phyloP scores from a whole-genome alignment of 2,329 filamentous ascomycete genomes.

The Macrophomina phaseolina region DNA sequence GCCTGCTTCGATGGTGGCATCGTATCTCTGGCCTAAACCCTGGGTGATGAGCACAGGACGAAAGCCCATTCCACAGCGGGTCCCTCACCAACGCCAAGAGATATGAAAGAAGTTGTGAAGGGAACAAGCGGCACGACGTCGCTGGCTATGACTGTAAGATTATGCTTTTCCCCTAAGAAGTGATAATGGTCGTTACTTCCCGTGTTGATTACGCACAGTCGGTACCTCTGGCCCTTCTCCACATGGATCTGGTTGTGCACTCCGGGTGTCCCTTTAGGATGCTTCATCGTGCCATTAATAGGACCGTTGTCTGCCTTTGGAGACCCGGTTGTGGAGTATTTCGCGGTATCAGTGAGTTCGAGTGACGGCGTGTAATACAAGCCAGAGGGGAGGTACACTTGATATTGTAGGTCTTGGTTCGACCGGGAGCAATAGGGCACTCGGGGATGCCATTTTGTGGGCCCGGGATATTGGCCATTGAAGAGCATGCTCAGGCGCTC shows the following conservation, averaged over 20 bases:
- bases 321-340: slow-evolving; percentile 8
- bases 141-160: slow-evolving; percentile 42
- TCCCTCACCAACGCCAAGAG: slow-evolving; percentile 28
- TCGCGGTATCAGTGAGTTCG: neutral
- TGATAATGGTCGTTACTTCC: slow-evolving; percentile 46
- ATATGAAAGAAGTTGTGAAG: slow-evolving; percentile 38
- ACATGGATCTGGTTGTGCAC: slow-evolving; percentile 43
- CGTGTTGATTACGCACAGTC: slow-evolving; percentile 52
- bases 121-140: slow-evolving; percentile 47
- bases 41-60: neutral
- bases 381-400: slow-evolving; percentile 63
- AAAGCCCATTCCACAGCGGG: neutral
- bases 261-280: slow-evolving; percentile 47
- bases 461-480: slow-evolving; percentile 67
- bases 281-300: slow-evolving; percentile 63
- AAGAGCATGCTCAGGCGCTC: slow-evolving; percentile 40
- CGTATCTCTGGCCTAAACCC: slow-evolving; percentile 48
- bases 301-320: slow-evolving; percentile 51
- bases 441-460: slow-evolving; percentile 61
- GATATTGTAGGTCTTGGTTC: slow-evolving; percentile 63
- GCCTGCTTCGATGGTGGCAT: slow-evolving; percentile 54
- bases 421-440: slow-evolving; percentile 69
- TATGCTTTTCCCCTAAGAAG: slow-evolving; percentile 47
- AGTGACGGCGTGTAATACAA: slow-evolving; percentile 60
- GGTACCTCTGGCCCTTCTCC: slow-evolving; percentile 51